Percentiles rank a stretch among this genome's conserved stretches.
phyloP scores from a whole-genome alignment of 2,329 filamentous ascomycete genomes.

The Macroventuria anomochaeta region DNA sequence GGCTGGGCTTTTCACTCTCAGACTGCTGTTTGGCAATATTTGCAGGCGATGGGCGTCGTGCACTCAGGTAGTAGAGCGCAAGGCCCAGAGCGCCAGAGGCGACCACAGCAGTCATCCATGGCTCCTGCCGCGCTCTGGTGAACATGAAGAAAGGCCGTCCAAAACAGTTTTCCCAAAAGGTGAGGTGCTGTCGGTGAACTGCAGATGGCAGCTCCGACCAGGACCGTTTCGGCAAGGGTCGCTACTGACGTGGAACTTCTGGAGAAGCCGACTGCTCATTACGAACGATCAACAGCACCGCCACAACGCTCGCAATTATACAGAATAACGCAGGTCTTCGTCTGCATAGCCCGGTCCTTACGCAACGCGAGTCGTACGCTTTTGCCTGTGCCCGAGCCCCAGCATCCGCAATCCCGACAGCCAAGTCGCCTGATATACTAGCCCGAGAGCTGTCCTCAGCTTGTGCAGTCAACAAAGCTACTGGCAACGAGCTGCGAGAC shows the following conservation, averaged over 20 bases:
- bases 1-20: conserved; percentile 28
- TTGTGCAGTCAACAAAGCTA: conserved; percentile 31
- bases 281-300: conserved; percentile 22
- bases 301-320: conserved; percentile 25
- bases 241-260: conserved; percentile 44
- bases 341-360: conserved; percentile 40
- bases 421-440: conserved; percentile 28
- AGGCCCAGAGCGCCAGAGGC: conserved; percentile 33
- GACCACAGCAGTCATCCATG: conserved; percentile 30
- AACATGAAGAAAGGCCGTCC: conserved; percentile 31
- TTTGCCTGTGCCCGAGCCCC: conserved; percentile 8
- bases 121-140: conserved; percentile 23
- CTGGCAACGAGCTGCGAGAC: conserved; percentile 13
- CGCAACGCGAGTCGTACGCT: conserved; percentile 37
- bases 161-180: conserved; percentile 26
- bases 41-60: conserved; percentile 19
- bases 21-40: conserved; percentile 17
- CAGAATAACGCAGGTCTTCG: conserved; percentile 22
- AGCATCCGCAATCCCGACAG: conserved; percentile 10
- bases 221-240: conserved; percentile 38
- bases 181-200: conserved; percentile 29
- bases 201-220: conserved; percentile 21
- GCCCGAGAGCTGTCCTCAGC: conserved; percentile 33
- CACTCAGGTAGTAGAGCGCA: conserved; percentile 24
- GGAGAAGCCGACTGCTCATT: conserved; percentile 28